Evolutionary conservation across 768 basidiomycete species (phyloP).

Genomic region (Leccinum rimulosum): DNA sequence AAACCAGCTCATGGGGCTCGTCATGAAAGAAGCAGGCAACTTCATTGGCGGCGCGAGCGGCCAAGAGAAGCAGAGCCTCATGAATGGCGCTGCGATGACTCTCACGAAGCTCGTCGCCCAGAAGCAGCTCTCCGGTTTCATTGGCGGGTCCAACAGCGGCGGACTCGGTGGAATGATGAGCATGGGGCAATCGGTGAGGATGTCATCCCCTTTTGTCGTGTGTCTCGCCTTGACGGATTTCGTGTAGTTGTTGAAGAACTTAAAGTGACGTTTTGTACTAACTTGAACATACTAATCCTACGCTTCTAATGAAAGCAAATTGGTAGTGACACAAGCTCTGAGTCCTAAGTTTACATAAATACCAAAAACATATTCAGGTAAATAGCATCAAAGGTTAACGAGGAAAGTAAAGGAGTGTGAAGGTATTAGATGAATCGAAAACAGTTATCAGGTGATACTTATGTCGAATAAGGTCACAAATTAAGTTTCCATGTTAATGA

Average conservation of each 20-base stretch:
- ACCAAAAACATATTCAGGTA: too few species aligned
- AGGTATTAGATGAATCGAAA: too few species aligned
- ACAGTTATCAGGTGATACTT: too few species aligned
- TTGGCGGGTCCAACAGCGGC: constrained; percentile 67
- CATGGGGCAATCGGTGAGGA: constrained; percentile 45
- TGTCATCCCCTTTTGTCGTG: not conserved
- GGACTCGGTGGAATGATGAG: constrained; percentile 59
- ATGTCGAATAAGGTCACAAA: too few species aligned
- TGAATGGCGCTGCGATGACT: constrained; percentile 83
- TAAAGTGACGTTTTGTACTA: not conserved
- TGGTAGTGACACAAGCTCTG: not conserved
- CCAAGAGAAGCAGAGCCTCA: constrained; percentile 72
- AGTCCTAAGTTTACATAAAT: too few species aligned
- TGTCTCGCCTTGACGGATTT: not conserved
- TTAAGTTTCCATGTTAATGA: too few species aligned
- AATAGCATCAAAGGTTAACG: not conserved
- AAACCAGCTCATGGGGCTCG: constrained; percentile 75
- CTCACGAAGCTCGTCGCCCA: constrained; percentile 81
- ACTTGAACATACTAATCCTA: not conserved
- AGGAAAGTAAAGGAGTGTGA: not conserved
- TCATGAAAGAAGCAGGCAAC: constrained; percentile 80
- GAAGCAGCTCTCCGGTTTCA: constrained; percentile 42
- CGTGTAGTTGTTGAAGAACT: constrained; percentile 15
- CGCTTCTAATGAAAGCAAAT: not conserved
- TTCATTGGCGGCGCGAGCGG: constrained; percentile 66